These are phyloP conservation scores for Ocimum tenuiflorum DNA, from an alignment of 257 asterid genomes.

Conservation along the genomic window DNA sequence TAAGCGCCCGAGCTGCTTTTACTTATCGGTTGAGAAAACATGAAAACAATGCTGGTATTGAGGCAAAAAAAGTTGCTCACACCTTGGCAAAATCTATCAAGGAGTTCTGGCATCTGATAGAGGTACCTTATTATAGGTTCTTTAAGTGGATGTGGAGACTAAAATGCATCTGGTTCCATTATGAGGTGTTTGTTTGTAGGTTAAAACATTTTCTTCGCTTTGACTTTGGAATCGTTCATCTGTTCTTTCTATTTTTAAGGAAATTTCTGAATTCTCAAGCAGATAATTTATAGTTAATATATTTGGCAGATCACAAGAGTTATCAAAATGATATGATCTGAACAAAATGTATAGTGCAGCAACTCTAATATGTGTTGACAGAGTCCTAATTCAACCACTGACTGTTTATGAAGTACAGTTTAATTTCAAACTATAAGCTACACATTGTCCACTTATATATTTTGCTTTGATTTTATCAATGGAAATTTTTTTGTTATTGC, in stretches of 20 bases:
- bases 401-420: background rate
- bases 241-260: background rate
- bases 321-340: no score
- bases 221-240: background rate
- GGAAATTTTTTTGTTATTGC: conserved; percentile 7
- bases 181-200: conserved; percentile 1
- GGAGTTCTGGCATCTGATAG: conserved; percentile 77
- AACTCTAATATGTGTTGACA: background rate
- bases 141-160: background rate
- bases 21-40: conserved; percentile 40
- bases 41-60: conserved; percentile 33
- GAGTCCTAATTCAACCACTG: background rate
- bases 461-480: background rate
- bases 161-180: background rate
- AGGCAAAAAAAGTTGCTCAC: conserved; percentile 56
- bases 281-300: no score
- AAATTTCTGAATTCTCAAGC: background rate
- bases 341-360: background rate
- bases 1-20: conserved; percentile 51
- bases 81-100: conserved; percentile 62
- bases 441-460: background rate
- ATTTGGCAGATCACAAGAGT: no score
- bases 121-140: conserved; percentile 32
- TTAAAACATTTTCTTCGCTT: background rate
- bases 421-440: conserved; percentile 8